A percentile compares a stretch with the other conserved stretches of the same genome.
Conservation (phyloP, 495 filamentous ascomycete genomes). For the Lepidopterella palustris region DNA sequence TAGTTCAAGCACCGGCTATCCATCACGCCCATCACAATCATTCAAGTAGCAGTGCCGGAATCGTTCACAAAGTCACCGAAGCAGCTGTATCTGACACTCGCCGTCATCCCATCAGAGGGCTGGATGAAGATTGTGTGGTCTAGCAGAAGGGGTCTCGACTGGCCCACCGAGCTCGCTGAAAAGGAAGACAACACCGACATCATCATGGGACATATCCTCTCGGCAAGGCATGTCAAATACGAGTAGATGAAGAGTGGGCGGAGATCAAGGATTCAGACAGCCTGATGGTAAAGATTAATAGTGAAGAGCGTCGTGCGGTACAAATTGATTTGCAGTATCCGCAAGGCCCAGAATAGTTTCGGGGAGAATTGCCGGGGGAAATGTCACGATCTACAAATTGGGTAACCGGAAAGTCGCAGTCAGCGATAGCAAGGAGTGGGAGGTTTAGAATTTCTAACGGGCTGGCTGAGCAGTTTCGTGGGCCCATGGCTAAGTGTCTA, state of each 20-base stretch:
- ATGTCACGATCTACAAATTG: too few relatives aligned
- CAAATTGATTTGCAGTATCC: not conserved
- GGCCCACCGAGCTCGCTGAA: not conserved
- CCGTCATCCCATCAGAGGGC: not conserved
- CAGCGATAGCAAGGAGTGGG: too few relatives aligned
- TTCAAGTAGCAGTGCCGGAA: not conserved
- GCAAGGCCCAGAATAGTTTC: not conserved
- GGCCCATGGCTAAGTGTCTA: too few relatives aligned
- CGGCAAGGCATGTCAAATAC: not conserved
- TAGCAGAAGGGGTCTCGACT: not conserved
- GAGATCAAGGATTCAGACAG: not conserved
- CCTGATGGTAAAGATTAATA: not conserved
- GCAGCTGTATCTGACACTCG: not conserved
- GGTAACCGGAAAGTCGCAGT: too few relatives aligned
- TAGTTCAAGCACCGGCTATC: not conserved
- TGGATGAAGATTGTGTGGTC: not conserved
- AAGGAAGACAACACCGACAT: not conserved
- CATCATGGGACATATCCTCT: not conserved
- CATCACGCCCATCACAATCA: not conserved
- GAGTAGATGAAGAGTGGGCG: not conserved
- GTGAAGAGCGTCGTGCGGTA: not conserved
- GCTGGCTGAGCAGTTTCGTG: too few relatives aligned
- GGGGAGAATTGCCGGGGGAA: not conserved
- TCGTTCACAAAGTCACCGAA: not conserved
- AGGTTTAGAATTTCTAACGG: too few relatives aligned